Percentiles rank a stretch among this genome's conserved stretches.
These are phyloP conservation scores for Fusarium coicis DNA, from an alignment of 2,329 filamentous ascomycete genomes.

Conservation along the genomic window DNA sequence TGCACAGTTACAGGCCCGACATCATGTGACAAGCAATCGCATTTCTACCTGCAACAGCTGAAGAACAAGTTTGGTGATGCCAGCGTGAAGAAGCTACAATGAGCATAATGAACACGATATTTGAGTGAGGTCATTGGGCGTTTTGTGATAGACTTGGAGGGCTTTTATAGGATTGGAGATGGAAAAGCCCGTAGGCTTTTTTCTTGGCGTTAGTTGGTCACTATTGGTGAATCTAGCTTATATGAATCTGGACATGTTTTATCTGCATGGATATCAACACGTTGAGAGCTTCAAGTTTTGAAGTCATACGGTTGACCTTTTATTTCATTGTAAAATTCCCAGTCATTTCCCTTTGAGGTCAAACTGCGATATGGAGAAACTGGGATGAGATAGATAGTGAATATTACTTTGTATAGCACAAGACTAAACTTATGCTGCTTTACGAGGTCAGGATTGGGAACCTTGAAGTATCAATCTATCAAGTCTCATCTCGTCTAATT, in stretches of 20 bases:
- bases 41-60: conserved; percentile 61
- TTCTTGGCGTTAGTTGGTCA: conserved; percentile 29
- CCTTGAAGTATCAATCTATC: not conserved
- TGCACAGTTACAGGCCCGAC: conserved; percentile 70
- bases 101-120: conserved; percentile 28
- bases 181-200: conserved; percentile 13
- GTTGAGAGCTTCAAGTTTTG: not conserved
- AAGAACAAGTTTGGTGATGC: conserved; percentile 51
- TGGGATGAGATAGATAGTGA: not conserved
- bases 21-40: conserved; percentile 79
- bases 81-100: not conserved
- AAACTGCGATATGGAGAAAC: not conserved
- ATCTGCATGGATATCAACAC: not conserved
- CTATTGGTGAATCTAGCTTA: conserved; percentile 14
- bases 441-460: not conserved
- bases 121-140: conserved; percentile 27
- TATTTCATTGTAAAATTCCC: not conserved
- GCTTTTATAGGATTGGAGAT: conserved; percentile 9
- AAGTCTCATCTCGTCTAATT: conserved; percentile 5
- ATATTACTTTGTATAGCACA: not conserved
- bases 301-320: not conserved
- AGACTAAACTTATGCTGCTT: not conserved
- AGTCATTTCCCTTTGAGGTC: not conserved
- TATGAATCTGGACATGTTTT: conserved; percentile 8
- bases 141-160: conserved; percentile 27